Conservation (phyloP, 169 alveolate genomes). For the Cyclospora cayetanensis region DNA sequence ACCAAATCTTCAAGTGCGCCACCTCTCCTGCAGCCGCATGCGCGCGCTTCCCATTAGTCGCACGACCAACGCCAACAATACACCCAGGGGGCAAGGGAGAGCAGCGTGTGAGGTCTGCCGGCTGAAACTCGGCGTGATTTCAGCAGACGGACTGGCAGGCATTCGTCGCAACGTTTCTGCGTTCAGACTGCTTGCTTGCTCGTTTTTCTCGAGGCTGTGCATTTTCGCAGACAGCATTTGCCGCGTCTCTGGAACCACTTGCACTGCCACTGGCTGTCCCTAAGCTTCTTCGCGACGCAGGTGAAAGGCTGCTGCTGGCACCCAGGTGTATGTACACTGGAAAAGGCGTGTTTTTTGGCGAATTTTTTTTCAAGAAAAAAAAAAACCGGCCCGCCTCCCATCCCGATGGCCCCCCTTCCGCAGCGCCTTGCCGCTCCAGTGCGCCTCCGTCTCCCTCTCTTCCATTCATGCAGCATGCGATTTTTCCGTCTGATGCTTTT, state of each 20-base stretch:
- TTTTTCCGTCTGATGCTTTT: not conserved
- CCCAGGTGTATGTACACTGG: not conserved
- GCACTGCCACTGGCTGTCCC: constrained; percentile 29
- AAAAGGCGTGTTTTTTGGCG: not conserved
- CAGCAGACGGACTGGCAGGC: no score
- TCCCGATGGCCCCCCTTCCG: not conserved
- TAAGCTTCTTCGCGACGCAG: constrained; percentile 15
- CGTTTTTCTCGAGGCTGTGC: no score
- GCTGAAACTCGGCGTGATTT: no score
- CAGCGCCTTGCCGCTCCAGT: not conserved
- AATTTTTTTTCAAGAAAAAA: no score
- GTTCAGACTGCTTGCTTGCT: no score
- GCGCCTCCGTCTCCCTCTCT: not conserved
- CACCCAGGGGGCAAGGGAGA: no score
- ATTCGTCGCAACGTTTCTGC: no score
- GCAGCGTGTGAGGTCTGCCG: no score
- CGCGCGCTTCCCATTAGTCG: no score
- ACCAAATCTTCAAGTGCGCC: not conserved
- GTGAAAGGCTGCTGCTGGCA: not conserved
- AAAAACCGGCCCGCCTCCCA: no score
- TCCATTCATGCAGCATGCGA: not conserved
- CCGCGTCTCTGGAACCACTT: constrained; percentile 46
- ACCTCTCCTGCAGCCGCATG: not conserved
- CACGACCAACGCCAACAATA: constrained; percentile 11
- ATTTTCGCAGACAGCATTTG: constrained; percentile 50